phyloP scores from a whole-genome alignment of 768 basidiomycete species.

The Albatrellus ellisii region DNA sequence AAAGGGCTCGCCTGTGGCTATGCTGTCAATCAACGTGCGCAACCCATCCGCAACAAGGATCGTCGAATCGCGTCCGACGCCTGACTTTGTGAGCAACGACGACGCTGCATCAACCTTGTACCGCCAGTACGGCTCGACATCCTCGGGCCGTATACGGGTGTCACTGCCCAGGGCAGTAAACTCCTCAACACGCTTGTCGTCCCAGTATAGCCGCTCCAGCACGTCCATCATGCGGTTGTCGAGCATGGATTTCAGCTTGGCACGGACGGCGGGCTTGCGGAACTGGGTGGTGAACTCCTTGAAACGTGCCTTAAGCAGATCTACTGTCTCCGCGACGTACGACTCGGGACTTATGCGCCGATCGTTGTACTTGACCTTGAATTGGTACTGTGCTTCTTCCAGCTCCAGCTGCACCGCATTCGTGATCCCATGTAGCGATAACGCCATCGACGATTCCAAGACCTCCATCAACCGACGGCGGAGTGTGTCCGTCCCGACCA shows the following conservation, averaged over 20 bases:
- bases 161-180: constrained; percentile 60
- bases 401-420: constrained; percentile 96
- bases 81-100: constrained; percentile 88
- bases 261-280: constrained; percentile 78
- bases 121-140: constrained; percentile 85
- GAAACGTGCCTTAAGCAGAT: constrained; percentile 82
- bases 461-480: constrained; percentile 92
- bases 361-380: constrained; percentile 98
- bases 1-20: constrained; percentile 83
- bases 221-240: constrained; percentile 97
- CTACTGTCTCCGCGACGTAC: constrained; percentile 96
- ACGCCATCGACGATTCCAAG: constrained; percentile 94
- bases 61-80: constrained; percentile 90
- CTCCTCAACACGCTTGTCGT: constrained; percentile 75
- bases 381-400: constrained; percentile 95
- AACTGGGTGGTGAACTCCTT: constrained; percentile 77
- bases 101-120: constrained; percentile 95
- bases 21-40: constrained; percentile 79
- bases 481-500: constrained; percentile 88
- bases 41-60: constrained; percentile 90
- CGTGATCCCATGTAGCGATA: constrained; percentile 88
- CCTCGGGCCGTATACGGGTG: constrained; percentile 52
- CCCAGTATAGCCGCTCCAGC: constrained; percentile 94
- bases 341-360: constrained; percentile 89
- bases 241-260: constrained; percentile 81